Evolutionary conservation across 805 yeast genomes (phyloP).

Genomic region (Zygotorulaspora florentina): DNA sequence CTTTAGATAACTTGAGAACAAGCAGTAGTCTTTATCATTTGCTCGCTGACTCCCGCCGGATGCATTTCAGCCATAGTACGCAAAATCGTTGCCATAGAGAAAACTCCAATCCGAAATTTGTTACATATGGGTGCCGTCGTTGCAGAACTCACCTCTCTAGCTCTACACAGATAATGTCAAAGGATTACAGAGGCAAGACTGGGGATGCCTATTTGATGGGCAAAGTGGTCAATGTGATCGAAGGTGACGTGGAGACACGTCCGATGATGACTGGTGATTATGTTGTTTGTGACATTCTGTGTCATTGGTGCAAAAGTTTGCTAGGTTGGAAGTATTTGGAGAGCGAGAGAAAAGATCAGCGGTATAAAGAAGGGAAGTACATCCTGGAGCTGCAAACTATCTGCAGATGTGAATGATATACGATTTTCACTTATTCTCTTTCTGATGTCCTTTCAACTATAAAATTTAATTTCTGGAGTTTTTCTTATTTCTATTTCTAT

Average conservation of each 20-base stretch:
- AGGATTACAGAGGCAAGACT: conserved; percentile 50
- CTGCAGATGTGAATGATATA: conserved; percentile 20
- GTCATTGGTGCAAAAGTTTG: conserved; percentile 49
- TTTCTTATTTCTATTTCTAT: conserved; percentile 6
- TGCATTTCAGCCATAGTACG: conserved; percentile 7
- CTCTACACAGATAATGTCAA: conserved; percentile 31
- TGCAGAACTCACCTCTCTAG: conserved; percentile 34
- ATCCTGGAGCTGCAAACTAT: conserved; percentile 44
- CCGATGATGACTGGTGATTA: conserved; percentile 60
- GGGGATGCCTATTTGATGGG: conserved; percentile 57
- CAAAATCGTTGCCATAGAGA: conserved; percentile 11
- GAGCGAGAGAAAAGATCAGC: conserved; percentile 43
- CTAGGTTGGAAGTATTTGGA: conserved; percentile 64
- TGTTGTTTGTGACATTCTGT: conserved; percentile 51
- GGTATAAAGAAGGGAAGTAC: conserved; percentile 58
- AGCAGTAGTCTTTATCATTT: conserved; percentile 12
- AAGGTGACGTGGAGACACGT: conserved; percentile 37
- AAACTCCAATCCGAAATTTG: conserved; percentile 16
- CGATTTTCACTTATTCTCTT: not conserved
- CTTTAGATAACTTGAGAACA: conserved; percentile 2
- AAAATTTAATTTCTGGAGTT: conserved; percentile 2
- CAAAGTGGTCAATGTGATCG: conserved; percentile 44
- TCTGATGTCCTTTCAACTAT: not conserved
- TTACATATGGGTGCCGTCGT: conserved; percentile 32
- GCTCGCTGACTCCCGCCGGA: conserved; percentile 9